Evolutionary conservation across 768 basidiomycete species (phyloP).

Genomic region (Rhizopogon rudus): DNA sequence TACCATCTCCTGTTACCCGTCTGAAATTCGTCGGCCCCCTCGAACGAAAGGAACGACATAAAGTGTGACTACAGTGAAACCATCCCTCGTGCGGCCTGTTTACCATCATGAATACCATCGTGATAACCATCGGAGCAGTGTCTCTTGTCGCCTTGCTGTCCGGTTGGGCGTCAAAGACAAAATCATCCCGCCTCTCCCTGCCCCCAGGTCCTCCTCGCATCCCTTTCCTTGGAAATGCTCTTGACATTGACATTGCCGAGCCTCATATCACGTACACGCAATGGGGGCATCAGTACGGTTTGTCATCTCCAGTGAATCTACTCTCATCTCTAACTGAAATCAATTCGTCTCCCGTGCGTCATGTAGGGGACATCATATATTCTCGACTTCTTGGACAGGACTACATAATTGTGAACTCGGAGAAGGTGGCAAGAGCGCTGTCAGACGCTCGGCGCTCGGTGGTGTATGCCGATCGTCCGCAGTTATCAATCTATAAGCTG

Average conservation of each 20-base stretch:
- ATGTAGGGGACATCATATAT: too few relatives aligned
- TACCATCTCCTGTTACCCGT: too few relatives aligned
- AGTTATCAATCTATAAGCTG: background rate
- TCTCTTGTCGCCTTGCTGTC: background rate
- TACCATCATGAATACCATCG: background rate
- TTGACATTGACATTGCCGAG: slow-evolving; percentile 29
- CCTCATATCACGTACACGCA: too few relatives aligned
- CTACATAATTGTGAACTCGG: slow-evolving; percentile 38
- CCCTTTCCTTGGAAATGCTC: slow-evolving; percentile 35
- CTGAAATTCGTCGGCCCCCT: too few relatives aligned
- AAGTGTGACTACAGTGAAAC: background rate
- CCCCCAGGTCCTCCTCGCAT: slow-evolving; percentile 33
- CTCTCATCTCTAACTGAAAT: too few relatives aligned
- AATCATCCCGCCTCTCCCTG: slow-evolving; percentile 6
- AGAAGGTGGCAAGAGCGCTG: slow-evolving; percentile 35
- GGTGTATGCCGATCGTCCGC: slow-evolving; percentile 35
- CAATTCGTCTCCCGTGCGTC: too few relatives aligned
- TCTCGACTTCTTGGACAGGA: slow-evolving; percentile 11
- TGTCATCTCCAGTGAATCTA: too few relatives aligned
- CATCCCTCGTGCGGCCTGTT: background rate
- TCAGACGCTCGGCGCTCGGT: slow-evolving; percentile 34
- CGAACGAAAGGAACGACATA: background rate
- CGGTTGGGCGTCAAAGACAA: background rate
- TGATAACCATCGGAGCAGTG: background rate
- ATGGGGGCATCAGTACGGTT: too few relatives aligned